phyloP scores from a whole-genome alignment of 2,329 filamentous ascomycete species.

The Pseudogymnoascus sp. region DNA sequence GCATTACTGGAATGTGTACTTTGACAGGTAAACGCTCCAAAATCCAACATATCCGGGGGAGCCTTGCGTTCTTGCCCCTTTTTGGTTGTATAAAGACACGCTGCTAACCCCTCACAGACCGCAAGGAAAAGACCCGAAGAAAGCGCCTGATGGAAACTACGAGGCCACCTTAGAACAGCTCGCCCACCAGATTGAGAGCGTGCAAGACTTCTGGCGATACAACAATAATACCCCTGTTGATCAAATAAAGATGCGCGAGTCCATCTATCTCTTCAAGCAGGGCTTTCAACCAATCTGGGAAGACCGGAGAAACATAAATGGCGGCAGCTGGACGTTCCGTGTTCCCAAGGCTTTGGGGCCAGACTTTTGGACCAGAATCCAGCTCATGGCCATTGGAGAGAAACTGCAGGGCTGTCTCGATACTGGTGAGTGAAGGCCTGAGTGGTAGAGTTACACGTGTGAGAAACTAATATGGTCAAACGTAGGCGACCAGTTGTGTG shows the following conservation, averaged over 20 bases:
- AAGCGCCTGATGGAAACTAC: slow-evolving; percentile 27
- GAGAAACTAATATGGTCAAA: not conserved
- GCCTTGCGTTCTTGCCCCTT: not conserved
- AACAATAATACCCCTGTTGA: slow-evolving; percentile 73
- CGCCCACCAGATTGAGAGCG: slow-evolving; percentile 60
- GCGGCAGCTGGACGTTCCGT: slow-evolving; percentile 88
- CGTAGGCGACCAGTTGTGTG: slow-evolving; percentile 76
- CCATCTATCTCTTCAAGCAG: slow-evolving; percentile 70
- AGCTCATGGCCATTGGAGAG: slow-evolving; percentile 77
- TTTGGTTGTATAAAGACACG: not conserved
- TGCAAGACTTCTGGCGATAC: slow-evolving; percentile 79
- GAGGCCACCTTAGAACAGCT: slow-evolving; percentile 47
- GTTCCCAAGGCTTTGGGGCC: slow-evolving; percentile 66
- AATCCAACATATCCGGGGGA: not conserved
- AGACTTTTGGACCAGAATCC: slow-evolving; percentile 73
- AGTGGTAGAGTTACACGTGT: no score
- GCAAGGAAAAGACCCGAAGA: slow-evolving; percentile 27
- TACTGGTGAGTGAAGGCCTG: slow-evolving; percentile 42
- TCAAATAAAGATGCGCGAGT: slow-evolving; percentile 68
- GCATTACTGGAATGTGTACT: slow-evolving; percentile 70
- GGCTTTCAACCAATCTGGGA: slow-evolving; percentile 74
- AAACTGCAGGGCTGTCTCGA: slow-evolving; percentile 66
- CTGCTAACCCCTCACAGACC: slow-evolving; percentile 17
- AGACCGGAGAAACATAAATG: slow-evolving; percentile 76
- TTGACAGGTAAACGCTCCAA: slow-evolving; percentile 43